Evolutionary conservation across 1,284 basidiomycete species (phyloP).

Genomic region (Rhodotorula sp.): DNA sequence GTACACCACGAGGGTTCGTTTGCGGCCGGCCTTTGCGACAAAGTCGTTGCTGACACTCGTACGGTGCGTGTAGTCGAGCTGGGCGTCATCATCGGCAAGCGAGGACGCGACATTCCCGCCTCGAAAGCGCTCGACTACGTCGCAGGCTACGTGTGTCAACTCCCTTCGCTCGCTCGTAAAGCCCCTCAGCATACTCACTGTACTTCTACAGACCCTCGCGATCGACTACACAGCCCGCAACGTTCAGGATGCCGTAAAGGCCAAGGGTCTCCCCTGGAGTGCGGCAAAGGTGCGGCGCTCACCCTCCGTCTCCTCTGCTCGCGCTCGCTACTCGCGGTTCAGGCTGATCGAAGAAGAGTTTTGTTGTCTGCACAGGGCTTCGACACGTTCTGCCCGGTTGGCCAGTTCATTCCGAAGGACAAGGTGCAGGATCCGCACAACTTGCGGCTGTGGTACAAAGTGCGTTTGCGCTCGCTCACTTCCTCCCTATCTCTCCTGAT

Average conservation of each 20-base stretch:
- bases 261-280: conserved; percentile 89
- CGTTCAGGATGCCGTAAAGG: conserved; percentile 89
- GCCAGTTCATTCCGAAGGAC: conserved; percentile 70
- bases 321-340: neutral
- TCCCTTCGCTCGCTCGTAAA: neutral
- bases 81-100: conserved; percentile 88
- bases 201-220: conserved; percentile 16
- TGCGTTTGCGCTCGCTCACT: neutral
- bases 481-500: neutral
- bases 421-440: conserved; percentile 69
- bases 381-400: conserved; percentile 65
- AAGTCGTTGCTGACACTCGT: too few relatives aligned
- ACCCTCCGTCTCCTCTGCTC: conserved; percentile 39
- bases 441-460: conserved; percentile 69
- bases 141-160: conserved; percentile 67
- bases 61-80: conserved; percentile 71
- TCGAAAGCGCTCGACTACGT: conserved; percentile 72
- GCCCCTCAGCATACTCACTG: neutral
- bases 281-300: conserved; percentile 65
- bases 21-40: neutral
- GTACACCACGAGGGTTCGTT: conserved; percentile 84
- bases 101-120: conserved; percentile 74
- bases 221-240: conserved; percentile 71
- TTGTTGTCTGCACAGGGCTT: conserved; percentile 54
- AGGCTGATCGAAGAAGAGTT: neutral